phyloP scores from a whole-genome alignment of 768 basidiomycete species.

The Mycena galericulata region DNA sequence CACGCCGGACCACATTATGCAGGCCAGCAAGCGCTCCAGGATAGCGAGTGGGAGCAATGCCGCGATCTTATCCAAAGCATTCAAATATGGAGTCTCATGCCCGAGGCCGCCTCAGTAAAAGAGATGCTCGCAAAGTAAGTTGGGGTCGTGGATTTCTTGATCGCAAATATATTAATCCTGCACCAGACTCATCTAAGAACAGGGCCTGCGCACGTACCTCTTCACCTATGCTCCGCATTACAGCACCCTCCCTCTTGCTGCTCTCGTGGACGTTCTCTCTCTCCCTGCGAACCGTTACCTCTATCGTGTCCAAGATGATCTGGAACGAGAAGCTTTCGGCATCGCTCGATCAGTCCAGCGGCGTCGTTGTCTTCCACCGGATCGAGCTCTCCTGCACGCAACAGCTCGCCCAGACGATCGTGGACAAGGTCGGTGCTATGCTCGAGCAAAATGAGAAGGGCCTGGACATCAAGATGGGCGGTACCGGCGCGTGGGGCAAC shows the following conservation, averaged over 20 bases:
- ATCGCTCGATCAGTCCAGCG: conserved; percentile 91
- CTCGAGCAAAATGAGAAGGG: conserved; percentile 95
- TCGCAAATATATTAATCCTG: conserved; percentile 10
- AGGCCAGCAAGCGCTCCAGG: conserved; percentile 95
- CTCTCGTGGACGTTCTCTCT: conserved; percentile 91
- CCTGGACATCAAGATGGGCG: conserved; percentile 86
- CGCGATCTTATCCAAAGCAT: conserved; percentile 94
- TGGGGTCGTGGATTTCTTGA: not conserved
- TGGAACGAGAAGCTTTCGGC: conserved; percentile 97
- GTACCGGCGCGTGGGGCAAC: conserved; percentile 71
- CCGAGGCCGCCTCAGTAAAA: conserved; percentile 87
- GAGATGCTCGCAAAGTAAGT: conserved; percentile 94
- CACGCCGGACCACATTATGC: conserved; percentile 99
- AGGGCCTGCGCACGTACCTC: conserved; percentile 95
- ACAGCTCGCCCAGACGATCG: conserved; percentile 88
- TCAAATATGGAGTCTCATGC: conserved; percentile 98
- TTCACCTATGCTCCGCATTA: conserved; percentile 98
- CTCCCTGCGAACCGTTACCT: conserved; percentile 83
- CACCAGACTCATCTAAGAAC: conserved; percentile 94
- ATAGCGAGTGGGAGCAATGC: conserved; percentile 97
- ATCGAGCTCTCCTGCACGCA: conserved; percentile 90
- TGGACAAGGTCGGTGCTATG: conserved; percentile 88
- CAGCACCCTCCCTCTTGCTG: conserved; percentile 86
- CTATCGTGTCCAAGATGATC: conserved; percentile 97
- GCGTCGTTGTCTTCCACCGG: conserved; percentile 93